These are phyloP conservation scores for Tanacetum coccineum DNA, from an alignment of 129 eudicot species.

Conservation along the genomic window DNA sequence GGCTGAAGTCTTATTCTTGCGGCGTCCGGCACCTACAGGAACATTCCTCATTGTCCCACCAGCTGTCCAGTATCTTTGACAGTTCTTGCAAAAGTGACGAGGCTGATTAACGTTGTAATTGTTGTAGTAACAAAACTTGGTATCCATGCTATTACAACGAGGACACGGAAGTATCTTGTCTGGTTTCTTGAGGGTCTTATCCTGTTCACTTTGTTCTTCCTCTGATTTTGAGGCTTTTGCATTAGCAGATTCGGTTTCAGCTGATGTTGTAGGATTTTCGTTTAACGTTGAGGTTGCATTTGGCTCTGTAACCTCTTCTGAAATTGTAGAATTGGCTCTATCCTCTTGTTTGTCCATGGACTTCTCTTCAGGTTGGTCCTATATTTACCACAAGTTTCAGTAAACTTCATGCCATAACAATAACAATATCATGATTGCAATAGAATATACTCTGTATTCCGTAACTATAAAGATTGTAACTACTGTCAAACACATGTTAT, in stretches of 20 bases:
- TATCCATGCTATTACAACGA: conserved; percentile 90
- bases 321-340: conserved; percentile 30
- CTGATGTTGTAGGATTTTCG: conserved; percentile 32
- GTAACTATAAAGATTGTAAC: too few species aligned
- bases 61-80: conserved; percentile 97
- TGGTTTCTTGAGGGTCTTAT: conserved; percentile 70
- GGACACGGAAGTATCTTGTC: conserved; percentile 84
- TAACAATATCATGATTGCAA: not conserved
- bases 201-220: conserved; percentile 65
- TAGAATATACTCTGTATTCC: too few species aligned
- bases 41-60: conserved; percentile 93
- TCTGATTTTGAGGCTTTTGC: conserved; percentile 43
- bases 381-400: conserved; percentile 22
- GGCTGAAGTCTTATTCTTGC: conserved; percentile 59
- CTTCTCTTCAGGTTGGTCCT: conserved; percentile 36
- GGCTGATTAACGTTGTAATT: conserved; percentile 86
- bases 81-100: conserved; percentile 86
- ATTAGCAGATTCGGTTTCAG: conserved; percentile 37
- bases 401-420: too few species aligned
- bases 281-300: conserved; percentile 22
- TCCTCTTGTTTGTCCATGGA: conserved; percentile 36
- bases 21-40: conserved; percentile 90
- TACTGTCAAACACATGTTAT: too few species aligned
- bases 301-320: conserved; percentile 45
- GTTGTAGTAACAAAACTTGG: conserved; percentile 86